Evolutionary conservation across 2,329 filamentous ascomycete species (phyloP), one percentile per base, ranked within the genome.

Genomic region (Ascochyta lentis): DNA sequence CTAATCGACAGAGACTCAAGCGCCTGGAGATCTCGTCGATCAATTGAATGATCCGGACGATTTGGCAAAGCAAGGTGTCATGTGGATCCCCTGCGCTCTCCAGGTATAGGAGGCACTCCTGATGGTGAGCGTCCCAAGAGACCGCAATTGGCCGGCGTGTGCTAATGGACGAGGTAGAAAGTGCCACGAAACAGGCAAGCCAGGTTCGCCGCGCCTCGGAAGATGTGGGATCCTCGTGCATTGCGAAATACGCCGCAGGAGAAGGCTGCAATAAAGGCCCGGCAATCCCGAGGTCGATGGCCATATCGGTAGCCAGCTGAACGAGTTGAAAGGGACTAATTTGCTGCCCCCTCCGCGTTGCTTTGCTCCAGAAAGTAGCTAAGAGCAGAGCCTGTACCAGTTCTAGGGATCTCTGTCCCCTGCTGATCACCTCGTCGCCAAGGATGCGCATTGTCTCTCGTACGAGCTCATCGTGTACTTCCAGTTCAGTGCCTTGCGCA

Each of bases 251-350:
- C 3, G 67, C 60, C 26, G 47, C 57, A 1, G 67, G 65, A 39
- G 67, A 63, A 5, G 67, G 66, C 49, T 64, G 63, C 39, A 67
- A 50, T 23, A 61, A 61, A 26, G 51, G 47, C 13, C 68, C 68
- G 8, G 63, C 68, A 9, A 70, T 68, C 3, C 64, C 67, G 15
- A 70, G 45, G n/a, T 70, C 68, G 10, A 69, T 65, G 9, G 68
- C 65, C 66, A 70, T 69, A 16, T 70, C 68, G 9, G 60, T 54
- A 47, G 68, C 68, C n/a, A 69, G 49, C 46, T 68, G 67, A 9
- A 68, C 38, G 35, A 69, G 53, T 31, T 69, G 68, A 31, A 65
- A 69, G 41, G 65, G 66, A 48, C 66, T 68, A 15, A 54, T 61
- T 35, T 67, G 64, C 22, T 42, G 45, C 6, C 63, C 63, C 31